A percentile compares a stretch with the other conserved stretches of the same genome.
Evolutionary conservation across 345 rosid genomes (phyloP).

Genomic region (Durio zibethinus): DNA sequence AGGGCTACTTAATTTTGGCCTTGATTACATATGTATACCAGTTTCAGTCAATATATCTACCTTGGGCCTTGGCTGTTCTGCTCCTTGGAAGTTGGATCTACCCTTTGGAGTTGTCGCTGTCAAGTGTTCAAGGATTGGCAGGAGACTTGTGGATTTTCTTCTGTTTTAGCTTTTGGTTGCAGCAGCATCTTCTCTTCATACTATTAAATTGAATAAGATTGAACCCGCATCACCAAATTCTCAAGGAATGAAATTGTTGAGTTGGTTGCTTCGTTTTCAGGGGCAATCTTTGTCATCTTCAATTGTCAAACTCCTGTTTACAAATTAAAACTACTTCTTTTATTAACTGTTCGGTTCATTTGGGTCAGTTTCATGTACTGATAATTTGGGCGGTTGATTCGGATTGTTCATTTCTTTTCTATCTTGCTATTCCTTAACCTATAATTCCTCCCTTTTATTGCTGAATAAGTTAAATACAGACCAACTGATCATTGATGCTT

Average conservation of each 20-base stretch:
- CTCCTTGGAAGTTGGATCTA: not conserved
- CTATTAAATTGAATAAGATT: not conserved
- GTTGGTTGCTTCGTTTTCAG: not conserved
- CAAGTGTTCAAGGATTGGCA: not conserved
- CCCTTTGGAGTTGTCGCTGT: not conserved
- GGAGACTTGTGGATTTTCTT: not conserved
- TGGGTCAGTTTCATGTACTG: not conserved
- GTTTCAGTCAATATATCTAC: not conserved
- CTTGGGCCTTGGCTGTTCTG: not conserved
- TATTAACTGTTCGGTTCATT: not conserved
- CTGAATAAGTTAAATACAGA: not conserved
- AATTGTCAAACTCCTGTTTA: not conserved
- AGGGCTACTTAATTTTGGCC: not conserved
- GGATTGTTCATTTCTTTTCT: not conserved
- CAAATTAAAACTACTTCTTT: not conserved
- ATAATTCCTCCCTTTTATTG: not conserved
- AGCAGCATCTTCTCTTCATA: not conserved
- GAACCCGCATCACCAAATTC: not conserved
- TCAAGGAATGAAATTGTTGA: not conserved
- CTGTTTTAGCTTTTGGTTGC: not conserved
- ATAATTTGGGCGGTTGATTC: constrained; percentile 4
- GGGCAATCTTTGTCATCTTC: not conserved
- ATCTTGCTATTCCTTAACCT: not conserved
- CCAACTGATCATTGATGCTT: not conserved
- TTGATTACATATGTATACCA: not conserved